Evolutionary conservation across 2,329 filamentous ascomycete species (phyloP), one percentile per base, ranked within the genome.

Genomic region (Periconia sp.): DNA sequence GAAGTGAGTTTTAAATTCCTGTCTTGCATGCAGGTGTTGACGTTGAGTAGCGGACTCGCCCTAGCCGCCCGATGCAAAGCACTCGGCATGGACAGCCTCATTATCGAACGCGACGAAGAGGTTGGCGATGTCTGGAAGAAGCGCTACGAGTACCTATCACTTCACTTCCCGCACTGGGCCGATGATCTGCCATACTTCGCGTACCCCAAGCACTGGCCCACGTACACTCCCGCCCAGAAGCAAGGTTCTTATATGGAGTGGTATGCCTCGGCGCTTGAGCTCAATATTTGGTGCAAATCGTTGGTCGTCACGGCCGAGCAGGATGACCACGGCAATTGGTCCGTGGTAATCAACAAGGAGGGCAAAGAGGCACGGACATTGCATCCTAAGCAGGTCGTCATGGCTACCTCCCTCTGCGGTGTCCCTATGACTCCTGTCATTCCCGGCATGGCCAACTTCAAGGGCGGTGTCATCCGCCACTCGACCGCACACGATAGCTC

Each of bases 381-480:
- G 7, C 42, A 45, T 25, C 42, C 42, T 3, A 45, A 36, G 33
- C 42, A 45, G 36, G 25, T 45, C 10, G n/a, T n/a, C n/a, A n/a
- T n/a, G n/a, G n/a, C n/a, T n/a, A 46, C 37, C 15, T 46, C 43
- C 25, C 37, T 46, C n/a, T 46, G 43, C 19, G 43, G 43, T 15
- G 15, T 41, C 4, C 43, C 43, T 11, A 23, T 37, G 24, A 59
- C 59, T 5, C 72, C 72, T 1, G n/a, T 43, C 1, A 80, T 73
- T 68, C 76, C 61, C 46, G 76, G 61, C 29, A 71, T 79, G 10
- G 73, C 78, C 0, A 63, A 56, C 0, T 88, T 87, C 70, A 68
- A 77, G 44, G 85, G 85, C 0, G 23, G 23, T 8, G 71, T 74
- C 2, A 63, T 86, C 10, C 81, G 79, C 45, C 85, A 88, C 39